Conservation (phyloP, 768 basidiomycete genomes). For the Chiua virens region DNA sequence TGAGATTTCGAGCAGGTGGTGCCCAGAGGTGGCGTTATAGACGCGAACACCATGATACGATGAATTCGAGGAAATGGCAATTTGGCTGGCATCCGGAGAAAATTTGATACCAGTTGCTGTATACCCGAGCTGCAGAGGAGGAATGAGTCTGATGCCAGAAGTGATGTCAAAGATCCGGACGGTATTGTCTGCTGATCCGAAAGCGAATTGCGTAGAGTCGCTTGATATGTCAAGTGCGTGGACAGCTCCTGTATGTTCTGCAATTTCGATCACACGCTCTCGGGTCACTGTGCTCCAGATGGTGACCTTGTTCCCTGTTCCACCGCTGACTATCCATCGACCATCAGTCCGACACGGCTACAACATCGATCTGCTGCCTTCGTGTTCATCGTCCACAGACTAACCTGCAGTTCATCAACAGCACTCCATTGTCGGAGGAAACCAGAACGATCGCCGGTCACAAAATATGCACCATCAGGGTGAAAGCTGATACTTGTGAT, state of each 20-base stretch:
- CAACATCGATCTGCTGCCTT: background rate
- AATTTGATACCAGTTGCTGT: background rate
- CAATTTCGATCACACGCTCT: too few species aligned
- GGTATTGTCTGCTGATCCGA: background rate
- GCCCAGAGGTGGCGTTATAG: background rate
- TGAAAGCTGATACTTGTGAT: too few species aligned
- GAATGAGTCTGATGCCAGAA: background rate
- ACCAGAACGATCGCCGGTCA: too few species aligned
- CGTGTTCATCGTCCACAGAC: background rate
- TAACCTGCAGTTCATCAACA: background rate
- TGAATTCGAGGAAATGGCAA: background rate
- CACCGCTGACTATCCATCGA: background rate
- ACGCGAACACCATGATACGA: background rate
- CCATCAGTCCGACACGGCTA: background rate
- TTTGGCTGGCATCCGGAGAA: background rate
- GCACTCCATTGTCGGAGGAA: too few species aligned
- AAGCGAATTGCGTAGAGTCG: background rate
- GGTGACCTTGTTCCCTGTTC: background rate
- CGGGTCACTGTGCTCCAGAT: background rate
- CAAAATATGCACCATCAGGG: too few species aligned
- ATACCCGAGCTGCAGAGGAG: background rate
- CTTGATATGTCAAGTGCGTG: too few species aligned
- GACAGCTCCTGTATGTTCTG: too few species aligned
- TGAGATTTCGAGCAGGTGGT: background rate
- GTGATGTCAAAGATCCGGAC: background rate